These are phyloP conservation scores for Vanderwaltozyma polyspora DNA, from an alignment of 805 yeast species.

Conservation along the genomic window DNA sequence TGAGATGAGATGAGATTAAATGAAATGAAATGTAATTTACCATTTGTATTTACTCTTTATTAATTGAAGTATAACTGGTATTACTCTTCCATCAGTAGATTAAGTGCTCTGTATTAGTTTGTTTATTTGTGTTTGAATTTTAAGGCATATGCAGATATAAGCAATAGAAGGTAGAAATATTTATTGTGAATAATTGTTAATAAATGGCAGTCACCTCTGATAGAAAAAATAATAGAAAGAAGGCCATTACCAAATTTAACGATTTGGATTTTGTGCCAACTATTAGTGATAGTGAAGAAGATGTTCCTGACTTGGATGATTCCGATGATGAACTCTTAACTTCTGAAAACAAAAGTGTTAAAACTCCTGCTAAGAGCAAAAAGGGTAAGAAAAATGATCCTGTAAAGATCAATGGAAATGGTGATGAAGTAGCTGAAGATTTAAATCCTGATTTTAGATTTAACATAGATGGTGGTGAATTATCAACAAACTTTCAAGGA, in stretches of 20 bases:
- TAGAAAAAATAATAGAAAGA: background rate
- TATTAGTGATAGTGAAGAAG: slow-evolving; percentile 68
- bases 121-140: no score
- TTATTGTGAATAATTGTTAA: background rate
- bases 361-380: slow-evolving; percentile 16
- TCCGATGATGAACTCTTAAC: slow-evolving; percentile 31
- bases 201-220: background rate
- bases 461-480: slow-evolving; percentile 47
- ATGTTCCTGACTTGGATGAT: slow-evolving; percentile 41
- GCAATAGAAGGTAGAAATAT: background rate
- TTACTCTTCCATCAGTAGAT: no score
- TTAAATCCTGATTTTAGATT: slow-evolving; percentile 69
- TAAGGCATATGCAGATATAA: no score
- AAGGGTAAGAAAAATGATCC: slow-evolving; percentile 23
- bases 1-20: slow-evolving; percentile 2
- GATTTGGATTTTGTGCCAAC: slow-evolving; percentile 49
- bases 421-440: slow-evolving; percentile 40
- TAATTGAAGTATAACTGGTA: no score
- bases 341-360: slow-evolving; percentile 3
- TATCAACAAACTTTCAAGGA: slow-evolving; percentile 45
- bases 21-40: no score
- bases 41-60: no score
- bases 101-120: no score
- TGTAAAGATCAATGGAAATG: no score
- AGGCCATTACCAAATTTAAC: slow-evolving; percentile 15